Base-by-base conservation (phyloP, 257 asterid species). In the Knoxia roxburghii region DNA sequence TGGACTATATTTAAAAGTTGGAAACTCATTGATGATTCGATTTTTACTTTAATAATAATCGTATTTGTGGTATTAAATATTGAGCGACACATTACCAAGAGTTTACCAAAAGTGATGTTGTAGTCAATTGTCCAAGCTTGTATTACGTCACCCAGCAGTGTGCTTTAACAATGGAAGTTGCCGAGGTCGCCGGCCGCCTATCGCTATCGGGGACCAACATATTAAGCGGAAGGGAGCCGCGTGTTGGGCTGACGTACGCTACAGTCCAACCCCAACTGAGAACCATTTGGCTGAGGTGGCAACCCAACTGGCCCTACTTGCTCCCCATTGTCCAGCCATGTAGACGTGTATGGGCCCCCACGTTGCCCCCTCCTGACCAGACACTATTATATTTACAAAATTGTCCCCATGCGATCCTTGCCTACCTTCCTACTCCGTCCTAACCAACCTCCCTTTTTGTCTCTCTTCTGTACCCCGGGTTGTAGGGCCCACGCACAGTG, bases 201-300 rank as follows among this genome's bases (percentile, higher is more conserved):
- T 89, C 96, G 78, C 80, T 72, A 81, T 89, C 95, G 63, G 50
- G 70, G 84, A 56, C 96, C 91, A 77, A 88, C 97, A 84, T 35
- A 35, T 72, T 72, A 51, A 80, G 90, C 89, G 86, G 94, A 83
- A 82, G 74, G 68, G 77, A 72, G 91, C 87, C 81, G 84, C 69
- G 76, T 77, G 82, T 83, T 84, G 77, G 81, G 77, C 74, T 68
- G 82, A 79, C 85, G 79, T 46, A 20, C 80, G 61, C 79, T 73
- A 57, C 60, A 57, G 77, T 69, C 77, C 77, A 74, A 24, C 46
- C 27, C 73, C 53, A n/a, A 73, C 72, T 39, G 73, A 56, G 63
- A 72, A 69, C 66, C 73, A 21, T 35, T 15, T 37, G 9, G 84
- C 64, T 77, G 89, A 85, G 76, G 79, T 83, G 90, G 86, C 72